Base-by-base conservation (phyloP, 164 flowering plant species). In the Macadamia integrifolia region DNA sequence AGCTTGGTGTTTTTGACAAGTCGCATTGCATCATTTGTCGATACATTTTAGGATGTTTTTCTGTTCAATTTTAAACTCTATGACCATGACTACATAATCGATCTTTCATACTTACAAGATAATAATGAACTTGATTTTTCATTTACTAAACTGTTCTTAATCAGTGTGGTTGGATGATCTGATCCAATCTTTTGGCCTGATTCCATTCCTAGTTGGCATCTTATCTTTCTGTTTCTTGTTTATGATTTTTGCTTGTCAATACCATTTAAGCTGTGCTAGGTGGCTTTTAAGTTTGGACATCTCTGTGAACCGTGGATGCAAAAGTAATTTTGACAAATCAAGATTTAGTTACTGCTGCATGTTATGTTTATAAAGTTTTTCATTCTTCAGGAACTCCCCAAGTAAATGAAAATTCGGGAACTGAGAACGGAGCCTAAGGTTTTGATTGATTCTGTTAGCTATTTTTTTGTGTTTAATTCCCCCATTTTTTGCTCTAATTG, bases 361-460 rank as follows among this genome's bases (percentile, higher is more conserved):
- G 9, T 61, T 63, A 30, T 60, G 66, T 72, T 71, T 23, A 71
- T 61, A 32, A 55, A 66, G 52, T 31, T 61, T 71, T 66, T 71
- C 69, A 61, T 50, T 66, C 69, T 30, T 66, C 69, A 66, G 74
- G 74, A 55, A 53, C 66, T 58, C 17, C 62, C 55, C 69, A 44
- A 57, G 30, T 48, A 60, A 71, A 35, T 50, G 69, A 62, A 61
- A 64, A 67, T 58, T 43, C 58, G 52, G 59, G 69, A 62, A 62
- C 62, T 58, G 69, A 70, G 69, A 74, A 60, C 35, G 70, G 73
- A 74, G 73, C 72, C 72, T 69, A 66, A 62, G 74, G 73, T 74
- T 48, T 71, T 32, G 44, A 66, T 62, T 62, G 52, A 62, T 74
- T 62, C 72, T 50, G 61, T 62, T 66, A 44, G 55, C 12, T 69